Evolutionary conservation across 495 filamentous ascomycete species (phyloP).

Genomic region (Penicillium coprophilum): DNA sequence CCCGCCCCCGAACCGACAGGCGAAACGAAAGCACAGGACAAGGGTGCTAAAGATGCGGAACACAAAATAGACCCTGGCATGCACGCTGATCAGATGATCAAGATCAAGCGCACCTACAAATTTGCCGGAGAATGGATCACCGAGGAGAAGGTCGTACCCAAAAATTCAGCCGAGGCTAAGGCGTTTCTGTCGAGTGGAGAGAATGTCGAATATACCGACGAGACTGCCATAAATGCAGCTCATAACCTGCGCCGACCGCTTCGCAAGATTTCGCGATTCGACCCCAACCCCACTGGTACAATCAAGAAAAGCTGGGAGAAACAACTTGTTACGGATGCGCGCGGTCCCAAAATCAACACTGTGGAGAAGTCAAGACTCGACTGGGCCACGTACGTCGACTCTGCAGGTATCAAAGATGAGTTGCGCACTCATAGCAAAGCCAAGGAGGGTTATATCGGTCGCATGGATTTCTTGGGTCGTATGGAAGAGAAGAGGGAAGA

Average conservation of each 20-base stretch:
- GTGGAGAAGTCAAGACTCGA: slow-evolving; percentile 94
- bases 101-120: slow-evolving; percentile 84
- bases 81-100: slow-evolving; percentile 57
- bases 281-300: slow-evolving; percentile 59
- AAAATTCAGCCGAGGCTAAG: slow-evolving; percentile 77
- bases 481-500: slow-evolving; percentile 77
- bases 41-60: slow-evolving; percentile 20
- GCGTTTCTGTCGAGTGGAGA: slow-evolving; percentile 63
- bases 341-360: slow-evolving; percentile 86
- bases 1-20: slow-evolving; percentile 15
- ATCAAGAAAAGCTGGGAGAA: slow-evolving; percentile 55
- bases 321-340: slow-evolving; percentile 38
- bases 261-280: slow-evolving; percentile 75
- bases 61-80: slow-evolving; percentile 14
- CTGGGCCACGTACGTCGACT: slow-evolving; percentile 92
- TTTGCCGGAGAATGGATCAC: slow-evolving; percentile 87
- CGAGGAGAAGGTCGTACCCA: slow-evolving; percentile 76
- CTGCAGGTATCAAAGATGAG: slow-evolving; percentile 89
- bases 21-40: slow-evolving; percentile 26
- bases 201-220: slow-evolving; percentile 40
- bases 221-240: slow-evolving; percentile 23
- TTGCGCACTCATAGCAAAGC: slow-evolving; percentile 79
- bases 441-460: slow-evolving; percentile 75
- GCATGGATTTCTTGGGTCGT: slow-evolving; percentile 86
- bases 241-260: slow-evolving; percentile 61